Base-by-base conservation (phyloP, 805 yeast species). In the Candida ponderosae region DNA sequence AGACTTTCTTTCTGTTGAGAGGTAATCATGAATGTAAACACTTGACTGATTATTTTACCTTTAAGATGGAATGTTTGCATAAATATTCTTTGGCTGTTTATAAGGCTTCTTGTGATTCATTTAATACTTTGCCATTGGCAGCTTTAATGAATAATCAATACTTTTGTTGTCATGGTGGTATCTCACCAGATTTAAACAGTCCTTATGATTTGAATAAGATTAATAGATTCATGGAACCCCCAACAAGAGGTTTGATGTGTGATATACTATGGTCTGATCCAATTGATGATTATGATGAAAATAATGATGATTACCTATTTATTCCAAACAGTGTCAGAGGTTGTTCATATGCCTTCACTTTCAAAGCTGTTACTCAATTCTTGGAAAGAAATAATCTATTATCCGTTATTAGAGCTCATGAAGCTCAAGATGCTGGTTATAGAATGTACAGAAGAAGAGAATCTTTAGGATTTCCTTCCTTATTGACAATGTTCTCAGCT, bases 191-290 rank as follows among this genome's bases (percentile, higher is more conserved):
- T 37, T 64, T 90, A 45, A 72, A 68, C 38, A 63, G 80, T 2
- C 65, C 86, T 29, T 77, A 76, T 33, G 96, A 88, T 54, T 62
- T 90, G 26, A 68, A 71, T 23, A 66, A 62, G 28, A 63, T 90
- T 29, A 77, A 89, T 60, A 71, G 98, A 46, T 90, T 89, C 63
- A 69, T 81, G 39, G 95, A 88, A 55, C 96, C 96, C 20, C 97
- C 98, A 6, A 83, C 96, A 2, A 74, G 79, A 42, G 98, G 98
- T 0, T 59, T 90, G 37, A 84, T 87, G 87, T 90, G 97, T 61
- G 98, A 90, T 61, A 63, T 90, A 44, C 70, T 90, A 50, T 90
- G 97, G 98, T 81, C 96, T 0, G 97, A 90, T 59, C 98, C 98
- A 1, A 65, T 81, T n/a, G 95, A 87, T 47, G 81, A 82, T 31